These are phyloP conservation scores for Aspergillus candidus DNA, from an alignment of 2,329 filamentous ascomycete species.

Conservation along the genomic window DNA sequence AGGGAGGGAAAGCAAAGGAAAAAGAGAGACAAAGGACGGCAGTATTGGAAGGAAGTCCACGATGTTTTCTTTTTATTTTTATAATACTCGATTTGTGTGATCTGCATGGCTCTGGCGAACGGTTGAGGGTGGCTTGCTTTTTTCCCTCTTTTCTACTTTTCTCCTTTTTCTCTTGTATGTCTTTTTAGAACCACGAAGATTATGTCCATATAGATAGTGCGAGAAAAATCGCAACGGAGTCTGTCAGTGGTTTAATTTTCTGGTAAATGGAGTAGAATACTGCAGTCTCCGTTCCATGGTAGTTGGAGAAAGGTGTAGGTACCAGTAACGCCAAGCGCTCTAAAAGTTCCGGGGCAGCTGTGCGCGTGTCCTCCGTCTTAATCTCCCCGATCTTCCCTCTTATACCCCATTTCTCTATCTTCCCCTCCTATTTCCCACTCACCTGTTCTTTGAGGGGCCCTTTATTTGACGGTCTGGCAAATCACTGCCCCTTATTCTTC, in stretches of 20 bases:
- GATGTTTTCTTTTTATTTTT: conserved; percentile 1
- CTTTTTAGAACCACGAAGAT: conserved; percentile 16
- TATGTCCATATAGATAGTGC: conserved; percentile 17
- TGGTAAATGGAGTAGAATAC: no score
- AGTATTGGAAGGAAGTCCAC: no score
- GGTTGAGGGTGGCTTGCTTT: conserved; percentile 15
- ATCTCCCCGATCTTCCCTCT: not conserved
- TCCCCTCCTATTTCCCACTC: no score
- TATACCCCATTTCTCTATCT: not conserved
- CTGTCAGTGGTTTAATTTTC: no score
- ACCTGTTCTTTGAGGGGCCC: no score
- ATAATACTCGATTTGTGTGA: conserved; percentile 8
- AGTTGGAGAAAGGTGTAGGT: not conserved
- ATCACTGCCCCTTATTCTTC: conserved; percentile 4
- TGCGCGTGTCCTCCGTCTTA: not conserved
- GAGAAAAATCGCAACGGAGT: not conserved
- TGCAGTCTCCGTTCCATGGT: not conserved
- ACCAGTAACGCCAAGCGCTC: not conserved
- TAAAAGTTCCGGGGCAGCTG: no score
- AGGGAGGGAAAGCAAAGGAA: not conserved
- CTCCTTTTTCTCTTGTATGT: conserved; percentile 14
- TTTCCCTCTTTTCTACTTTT: conserved; percentile 12
- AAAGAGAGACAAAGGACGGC: no score
- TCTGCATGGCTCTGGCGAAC: conserved; percentile 33
- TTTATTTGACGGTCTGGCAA: not conserved